Percentiles rank a stretch among this genome's conserved stretches.
Evolutionary conservation across 495 filamentous ascomycete species (phyloP).

Genomic region (Tuber umbilicatum): DNA sequence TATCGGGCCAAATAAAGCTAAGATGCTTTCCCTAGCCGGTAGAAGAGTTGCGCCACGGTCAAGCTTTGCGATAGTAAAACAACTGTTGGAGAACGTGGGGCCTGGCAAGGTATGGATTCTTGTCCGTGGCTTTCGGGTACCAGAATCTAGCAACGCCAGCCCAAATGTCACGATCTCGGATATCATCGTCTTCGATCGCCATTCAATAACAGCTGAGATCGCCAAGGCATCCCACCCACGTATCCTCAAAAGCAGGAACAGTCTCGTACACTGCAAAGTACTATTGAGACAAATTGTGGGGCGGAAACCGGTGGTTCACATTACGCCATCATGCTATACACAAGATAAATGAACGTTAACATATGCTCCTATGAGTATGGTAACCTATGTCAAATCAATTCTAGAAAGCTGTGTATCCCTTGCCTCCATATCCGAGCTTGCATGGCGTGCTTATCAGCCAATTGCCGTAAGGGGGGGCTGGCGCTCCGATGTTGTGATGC

Average conservation of each 20-base stretch:
- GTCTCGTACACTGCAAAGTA: slow-evolving; percentile 56
- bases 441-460: slow-evolving; percentile 70
- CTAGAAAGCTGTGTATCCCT: slow-evolving; percentile 71
- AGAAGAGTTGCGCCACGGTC: slow-evolving; percentile 45
- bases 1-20: slow-evolving; percentile 56
- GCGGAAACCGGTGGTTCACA: slow-evolving; percentile 18
- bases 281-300: not conserved
- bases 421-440: slow-evolving; percentile 79
- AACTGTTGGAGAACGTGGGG: slow-evolving; percentile 68
- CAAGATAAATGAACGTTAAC: slow-evolving; percentile 72
- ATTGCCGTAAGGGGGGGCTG: slow-evolving; percentile 50
- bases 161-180: slow-evolving; percentile 70
- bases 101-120: slow-evolving; percentile 60
- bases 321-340: slow-evolving; percentile 74
- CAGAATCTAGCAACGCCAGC: slow-evolving; percentile 67
- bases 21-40: slow-evolving; percentile 55
- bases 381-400: slow-evolving; percentile 61
- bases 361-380: slow-evolving; percentile 69
- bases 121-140: slow-evolving; percentile 73
- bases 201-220: slow-evolving; percentile 68
- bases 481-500: slow-evolving; percentile 70
- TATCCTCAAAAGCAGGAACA: slow-evolving; percentile 67
- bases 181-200: slow-evolving; percentile 69
- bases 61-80: slow-evolving; percentile 56
- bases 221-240: slow-evolving; percentile 85